Conservation (phyloP, 345 rosid species). For the Acer yangbiense region DNA sequence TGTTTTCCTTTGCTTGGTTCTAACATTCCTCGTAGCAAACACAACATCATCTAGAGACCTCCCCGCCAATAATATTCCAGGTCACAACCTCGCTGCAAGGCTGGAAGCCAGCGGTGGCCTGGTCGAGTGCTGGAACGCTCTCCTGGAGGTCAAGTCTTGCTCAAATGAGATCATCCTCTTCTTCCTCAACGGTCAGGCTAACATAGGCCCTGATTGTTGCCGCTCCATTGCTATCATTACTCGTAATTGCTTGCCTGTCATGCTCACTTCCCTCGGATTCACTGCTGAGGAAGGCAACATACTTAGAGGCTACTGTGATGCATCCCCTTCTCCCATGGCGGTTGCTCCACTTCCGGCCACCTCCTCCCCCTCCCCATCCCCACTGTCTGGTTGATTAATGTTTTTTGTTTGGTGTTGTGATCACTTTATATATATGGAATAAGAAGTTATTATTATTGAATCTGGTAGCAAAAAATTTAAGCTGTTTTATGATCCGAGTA, state of each 20-base stretch:
- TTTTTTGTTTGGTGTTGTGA: background rate
- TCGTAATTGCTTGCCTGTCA: constrained; percentile 72
- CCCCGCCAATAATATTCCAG: constrained; percentile 9
- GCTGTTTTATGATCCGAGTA: background rate
- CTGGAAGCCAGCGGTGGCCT: constrained; percentile 47
- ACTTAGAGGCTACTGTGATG: constrained; percentile 66
- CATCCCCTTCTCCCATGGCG: constrained; percentile 22
- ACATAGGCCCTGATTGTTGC: constrained; percentile 62
- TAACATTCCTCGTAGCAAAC: constrained; percentile 23
- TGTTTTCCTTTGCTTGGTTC: constrained; percentile 16
- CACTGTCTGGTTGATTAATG: background rate
- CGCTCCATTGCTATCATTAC: constrained; percentile 55
- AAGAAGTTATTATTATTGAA: background rate
- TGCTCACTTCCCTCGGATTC: constrained; percentile 74
- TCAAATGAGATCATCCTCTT: constrained; percentile 66
- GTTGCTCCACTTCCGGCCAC: constrained; percentile 24
- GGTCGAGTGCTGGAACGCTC: constrained; percentile 71
- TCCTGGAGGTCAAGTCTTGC: constrained; percentile 69
- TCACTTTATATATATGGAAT: background rate
- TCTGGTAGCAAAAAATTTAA: background rate
- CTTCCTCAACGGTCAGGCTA: constrained; percentile 58
- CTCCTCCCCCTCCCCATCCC: constrained; percentile 24
- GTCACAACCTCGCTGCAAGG: constrained; percentile 33
- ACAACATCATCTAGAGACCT: constrained; percentile 21
- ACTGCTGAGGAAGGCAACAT: constrained; percentile 54